Conservation (phyloP, 306 rosid genomes). For the Prosopis cineraria region DNA sequence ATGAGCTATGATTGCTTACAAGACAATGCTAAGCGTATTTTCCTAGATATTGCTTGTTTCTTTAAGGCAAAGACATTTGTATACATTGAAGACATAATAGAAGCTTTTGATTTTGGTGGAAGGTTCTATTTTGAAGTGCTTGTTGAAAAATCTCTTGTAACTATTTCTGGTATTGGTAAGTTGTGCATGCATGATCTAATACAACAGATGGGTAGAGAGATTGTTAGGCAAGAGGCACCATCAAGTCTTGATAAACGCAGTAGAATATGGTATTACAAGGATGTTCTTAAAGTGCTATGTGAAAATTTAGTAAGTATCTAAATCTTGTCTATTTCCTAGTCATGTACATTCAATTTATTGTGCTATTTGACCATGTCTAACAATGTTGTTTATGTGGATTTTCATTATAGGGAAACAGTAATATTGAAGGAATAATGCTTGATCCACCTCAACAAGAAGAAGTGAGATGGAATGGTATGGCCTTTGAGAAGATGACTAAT, state of each 20-base stretch:
- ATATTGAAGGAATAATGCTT: neutral
- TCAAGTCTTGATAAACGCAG: no score
- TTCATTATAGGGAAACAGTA: neutral
- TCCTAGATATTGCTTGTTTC: slow-evolving; percentile 15
- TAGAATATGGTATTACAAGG: neutral
- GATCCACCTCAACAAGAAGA: neutral
- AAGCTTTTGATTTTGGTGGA: slow-evolving; percentile 4
- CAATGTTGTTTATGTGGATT: neutral
- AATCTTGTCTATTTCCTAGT: neutral
- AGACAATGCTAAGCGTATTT: neutral
- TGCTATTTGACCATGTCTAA: neutral
- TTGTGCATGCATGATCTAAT: neutral
- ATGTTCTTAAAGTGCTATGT: neutral
- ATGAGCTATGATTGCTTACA: slow-evolving; percentile 10
- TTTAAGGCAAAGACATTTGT: neutral
- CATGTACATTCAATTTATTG: neutral
- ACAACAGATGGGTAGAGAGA: no score
- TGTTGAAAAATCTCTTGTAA: neutral
- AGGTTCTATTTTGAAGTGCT: neutral
- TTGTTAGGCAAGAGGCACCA: no score
- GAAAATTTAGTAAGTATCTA: neutral
- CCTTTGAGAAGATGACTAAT: neutral
- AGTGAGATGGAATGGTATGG: neutral
- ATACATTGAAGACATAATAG: neutral
- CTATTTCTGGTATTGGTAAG: rapidly evolving